A percentile compares a stretch with the other conserved stretches of the same genome.
Evolutionary conservation across 768 basidiomycete genomes (phyloP).

Genomic region (Serendipita vermifera): DNA sequence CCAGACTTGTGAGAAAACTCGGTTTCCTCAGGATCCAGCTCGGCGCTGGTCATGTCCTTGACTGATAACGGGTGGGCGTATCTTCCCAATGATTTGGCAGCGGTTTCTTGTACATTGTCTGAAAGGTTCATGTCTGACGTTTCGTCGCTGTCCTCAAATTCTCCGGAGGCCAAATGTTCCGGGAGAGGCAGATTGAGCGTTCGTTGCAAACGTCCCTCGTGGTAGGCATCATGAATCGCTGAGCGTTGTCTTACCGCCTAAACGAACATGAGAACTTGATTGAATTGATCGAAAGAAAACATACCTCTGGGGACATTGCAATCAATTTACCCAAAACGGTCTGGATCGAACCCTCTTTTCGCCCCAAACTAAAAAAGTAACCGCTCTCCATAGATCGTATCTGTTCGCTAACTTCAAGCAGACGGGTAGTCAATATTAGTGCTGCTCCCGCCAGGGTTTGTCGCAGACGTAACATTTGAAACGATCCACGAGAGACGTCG

Average conservation of each 20-base stretch:
- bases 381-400: constrained; percentile 44
- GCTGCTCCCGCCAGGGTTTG: constrained; percentile 68
- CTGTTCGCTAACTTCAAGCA: constrained; percentile 52
- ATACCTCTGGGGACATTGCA: constrained; percentile 72
- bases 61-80: too few species aligned
- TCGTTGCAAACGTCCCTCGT: constrained; percentile 44
- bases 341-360: constrained; percentile 29
- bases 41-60: constrained; percentile 15
- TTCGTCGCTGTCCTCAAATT: neutral
- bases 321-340: constrained; percentile 66
- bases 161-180: constrained; percentile 14
- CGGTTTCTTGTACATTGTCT: constrained; percentile 29
- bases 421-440: constrained; percentile 58
- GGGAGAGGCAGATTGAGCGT: constrained; percentile 34
- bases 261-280: neutral
- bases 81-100: too few species aligned
- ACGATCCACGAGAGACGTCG: constrained; percentile 85
- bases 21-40: neutral
- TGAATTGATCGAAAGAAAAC: constrained; percentile 15
- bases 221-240: constrained; percentile 55
- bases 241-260: constrained; percentile 65
- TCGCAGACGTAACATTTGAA: constrained; percentile 67
- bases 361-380: constrained; percentile 32
- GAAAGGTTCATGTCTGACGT: constrained; percentile 11
- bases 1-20: neutral